Evolutionary conservation across 768 basidiomycete species (phyloP).

Genomic region (Antrodiella citrinella): DNA sequence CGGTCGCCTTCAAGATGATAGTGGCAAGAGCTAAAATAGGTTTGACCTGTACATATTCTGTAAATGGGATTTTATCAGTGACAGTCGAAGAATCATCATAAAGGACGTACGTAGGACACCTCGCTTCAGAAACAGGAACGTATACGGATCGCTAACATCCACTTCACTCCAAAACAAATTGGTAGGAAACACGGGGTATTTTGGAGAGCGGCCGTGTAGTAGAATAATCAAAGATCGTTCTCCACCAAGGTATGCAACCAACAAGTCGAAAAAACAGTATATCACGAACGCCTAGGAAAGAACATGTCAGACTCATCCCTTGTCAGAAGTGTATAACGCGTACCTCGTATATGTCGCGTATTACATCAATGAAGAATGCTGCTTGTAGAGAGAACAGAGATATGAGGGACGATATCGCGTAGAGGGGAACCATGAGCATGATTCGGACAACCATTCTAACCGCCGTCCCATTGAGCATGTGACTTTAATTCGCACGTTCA

Average conservation of each 20-base stretch:
- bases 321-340: slow-evolving; percentile 14
- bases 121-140: slow-evolving; percentile 87
- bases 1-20: slow-evolving; percentile 75
- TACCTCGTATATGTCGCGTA: slow-evolving; percentile 96
- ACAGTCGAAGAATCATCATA: not conserved
- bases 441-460: slow-evolving; percentile 88
- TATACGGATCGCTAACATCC: slow-evolving; percentile 92
- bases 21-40: slow-evolving; percentile 82
- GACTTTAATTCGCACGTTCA: too few species aligned
- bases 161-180: slow-evolving; percentile 78
- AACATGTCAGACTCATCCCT: not conserved
- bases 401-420: slow-evolving; percentile 84
- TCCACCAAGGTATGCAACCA: slow-evolving; percentile 82
- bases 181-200: slow-evolving; percentile 79
- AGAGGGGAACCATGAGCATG: slow-evolving; percentile 95
- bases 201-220: slow-evolving; percentile 85
- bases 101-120: slow-evolving; percentile 78
- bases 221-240: slow-evolving; percentile 90
- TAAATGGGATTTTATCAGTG: not conserved
- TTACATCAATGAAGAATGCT: slow-evolving; percentile 92
- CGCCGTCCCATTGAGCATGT: too few species aligned
- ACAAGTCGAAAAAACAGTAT: slow-evolving; percentile 83
- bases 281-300: slow-evolving; percentile 77
- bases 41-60: slow-evolving; percentile 97
- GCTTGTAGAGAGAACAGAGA: slow-evolving; percentile 91